These are phyloP conservation scores for Emericellopsis atlantica DNA, from an alignment of 2,329 filamentous ascomycete genomes.

Conservation along the genomic window DNA sequence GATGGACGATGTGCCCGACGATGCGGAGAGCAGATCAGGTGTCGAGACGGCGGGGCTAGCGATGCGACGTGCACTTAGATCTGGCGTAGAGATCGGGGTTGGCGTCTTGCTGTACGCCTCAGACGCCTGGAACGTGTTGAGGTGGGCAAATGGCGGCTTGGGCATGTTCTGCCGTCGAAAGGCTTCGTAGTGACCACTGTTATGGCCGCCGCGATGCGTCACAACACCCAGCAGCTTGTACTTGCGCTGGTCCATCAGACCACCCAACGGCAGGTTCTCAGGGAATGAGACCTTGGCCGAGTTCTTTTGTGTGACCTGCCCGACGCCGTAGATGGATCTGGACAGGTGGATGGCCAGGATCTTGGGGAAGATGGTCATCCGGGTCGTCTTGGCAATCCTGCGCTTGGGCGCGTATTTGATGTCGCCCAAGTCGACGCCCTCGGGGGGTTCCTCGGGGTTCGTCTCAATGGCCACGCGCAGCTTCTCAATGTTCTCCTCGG, in stretches of 20 bases:
- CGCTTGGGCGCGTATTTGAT: conserved; percentile 59
- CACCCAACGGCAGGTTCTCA: conserved; percentile 71
- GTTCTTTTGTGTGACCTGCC: conserved; percentile 76
- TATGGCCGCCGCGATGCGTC: conserved; percentile 89
- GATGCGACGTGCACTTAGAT: conserved; percentile 19
- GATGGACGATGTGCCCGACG: conserved; percentile 21
- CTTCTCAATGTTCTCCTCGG: conserved; percentile 48
- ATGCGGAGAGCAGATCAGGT: conserved; percentile 30
- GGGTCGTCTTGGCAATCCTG: conserved; percentile 75
- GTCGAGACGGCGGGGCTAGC: conserved; percentile 32
- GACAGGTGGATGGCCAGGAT: conserved; percentile 87
- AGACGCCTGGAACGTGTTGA: conserved; percentile 64
- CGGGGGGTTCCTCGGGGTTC: conserved; percentile 68
- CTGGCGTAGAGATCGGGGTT: conserved; percentile 36
- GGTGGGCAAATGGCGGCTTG: conserved; percentile 64
- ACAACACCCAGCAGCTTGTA: conserved; percentile 83
- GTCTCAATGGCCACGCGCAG: conserved; percentile 60
- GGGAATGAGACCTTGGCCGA: conserved; percentile 88
- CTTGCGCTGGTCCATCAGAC: conserved; percentile 61
- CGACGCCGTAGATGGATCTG: conserved; percentile 77
- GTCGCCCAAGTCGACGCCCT: conserved; percentile 64
- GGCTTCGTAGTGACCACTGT: conserved; percentile 94
- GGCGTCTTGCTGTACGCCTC: conserved; percentile 58
- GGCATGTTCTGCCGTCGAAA: conserved; percentile 77
- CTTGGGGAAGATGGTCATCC: conserved; percentile 78